Conservation (phyloP, 2,329 filamentous ascomycete species). For the Epichloe gansuensis region DNA sequence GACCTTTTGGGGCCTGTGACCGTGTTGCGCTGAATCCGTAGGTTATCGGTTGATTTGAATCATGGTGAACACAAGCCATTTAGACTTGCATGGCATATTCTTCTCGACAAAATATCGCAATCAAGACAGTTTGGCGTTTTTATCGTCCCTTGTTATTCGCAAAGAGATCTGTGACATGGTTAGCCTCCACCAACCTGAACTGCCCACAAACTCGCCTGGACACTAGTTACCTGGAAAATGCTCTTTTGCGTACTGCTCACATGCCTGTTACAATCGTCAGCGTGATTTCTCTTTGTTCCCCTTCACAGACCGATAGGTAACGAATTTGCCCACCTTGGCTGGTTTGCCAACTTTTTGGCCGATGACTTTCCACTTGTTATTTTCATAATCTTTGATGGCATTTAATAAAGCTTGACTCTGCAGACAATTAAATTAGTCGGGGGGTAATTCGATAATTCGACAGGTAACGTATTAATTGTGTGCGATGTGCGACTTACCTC, state of each 20-base stretch:
- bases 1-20: not conserved
- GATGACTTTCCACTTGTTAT: constrained; percentile 97
- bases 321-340: constrained; percentile 48
- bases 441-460: not conserved
- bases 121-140: not conserved
- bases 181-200: constrained; percentile 9
- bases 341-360: constrained; percentile 95
- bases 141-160: constrained; percentile 26
- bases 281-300: not conserved
- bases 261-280: constrained; percentile 23
- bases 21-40: not conserved
- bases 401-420: constrained; percentile 70
- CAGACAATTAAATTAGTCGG: constrained; percentile 8
- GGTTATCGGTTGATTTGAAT: not conserved
- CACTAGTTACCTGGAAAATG: constrained; percentile 53
- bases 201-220: not conserved
- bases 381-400: constrained; percentile 97
- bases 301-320: not conserved
- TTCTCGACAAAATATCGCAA: not conserved
- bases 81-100: not conserved
- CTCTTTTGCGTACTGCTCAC: constrained; percentile 83
- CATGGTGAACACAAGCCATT: not conserved
- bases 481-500: constrained; percentile 47
- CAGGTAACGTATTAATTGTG: not conserved
- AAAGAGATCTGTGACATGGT: constrained; percentile 24